Conservation (phyloP, 1,284 basidiomycete species). For the Fomitopsis palustris region DNA sequence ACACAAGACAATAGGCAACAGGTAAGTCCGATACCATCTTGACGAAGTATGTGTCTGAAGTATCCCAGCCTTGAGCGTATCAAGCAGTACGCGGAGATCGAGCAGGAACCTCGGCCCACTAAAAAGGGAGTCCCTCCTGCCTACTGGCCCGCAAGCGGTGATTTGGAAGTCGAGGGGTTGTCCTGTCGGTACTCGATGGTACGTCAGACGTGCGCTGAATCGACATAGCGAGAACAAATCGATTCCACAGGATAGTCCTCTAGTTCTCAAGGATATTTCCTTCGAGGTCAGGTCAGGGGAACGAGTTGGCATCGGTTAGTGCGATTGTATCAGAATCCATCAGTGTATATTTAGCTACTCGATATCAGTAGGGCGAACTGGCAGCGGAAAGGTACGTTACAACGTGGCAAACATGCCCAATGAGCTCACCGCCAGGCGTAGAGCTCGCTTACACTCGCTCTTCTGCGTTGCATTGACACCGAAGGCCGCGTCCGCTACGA, state of each 20-base stretch:
- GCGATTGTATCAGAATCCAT: background rate
- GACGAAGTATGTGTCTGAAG: background rate
- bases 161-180: slow-evolving; percentile 54
- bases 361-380: slow-evolving; percentile 75
- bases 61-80: slow-evolving; percentile 67
- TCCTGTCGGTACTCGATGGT: slow-evolving; percentile 48
- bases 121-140: slow-evolving; percentile 42
- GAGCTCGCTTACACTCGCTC: slow-evolving; percentile 41
- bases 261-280: slow-evolving; percentile 44
- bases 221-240: background rate
- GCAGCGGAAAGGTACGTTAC: slow-evolving; percentile 59
- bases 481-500: slow-evolving; percentile 40
- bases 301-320: slow-evolving; percentile 46
- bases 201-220: background rate
- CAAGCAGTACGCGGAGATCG: slow-evolving; percentile 66
- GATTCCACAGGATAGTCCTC: slow-evolving; percentile 31
- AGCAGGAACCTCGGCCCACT: slow-evolving; percentile 57
- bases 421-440: slow-evolving; percentile 34
- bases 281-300: slow-evolving; percentile 48
- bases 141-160: slow-evolving; percentile 71
- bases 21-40: slow-evolving; percentile 27
- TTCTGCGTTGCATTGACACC: slow-evolving; percentile 44
- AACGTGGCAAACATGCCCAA: background rate
- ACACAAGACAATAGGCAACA: slow-evolving; percentile 36
- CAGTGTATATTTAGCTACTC: slow-evolving; percentile 18